Percentiles rank a stretch among this genome's conserved stretches.
Conservation (phyloP, 352 stramenopile species). For the Phytophthora pluvialis region DNA sequence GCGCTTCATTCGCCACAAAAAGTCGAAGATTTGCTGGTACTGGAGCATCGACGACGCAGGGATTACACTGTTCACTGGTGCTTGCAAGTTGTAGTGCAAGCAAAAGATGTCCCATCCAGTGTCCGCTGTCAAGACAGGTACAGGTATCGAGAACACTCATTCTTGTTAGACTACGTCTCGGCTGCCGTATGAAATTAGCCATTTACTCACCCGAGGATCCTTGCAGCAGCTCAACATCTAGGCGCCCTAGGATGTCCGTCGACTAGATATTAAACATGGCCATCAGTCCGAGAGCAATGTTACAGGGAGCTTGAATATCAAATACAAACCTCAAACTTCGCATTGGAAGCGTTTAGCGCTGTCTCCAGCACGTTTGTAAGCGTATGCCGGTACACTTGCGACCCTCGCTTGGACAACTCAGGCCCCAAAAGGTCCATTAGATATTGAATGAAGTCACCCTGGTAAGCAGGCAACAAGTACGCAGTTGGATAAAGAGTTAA, state of each 20-base stretch:
- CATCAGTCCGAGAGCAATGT: not conserved
- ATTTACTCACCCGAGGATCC: slow-evolving; percentile 57
- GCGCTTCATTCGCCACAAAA: slow-evolving; percentile 91
- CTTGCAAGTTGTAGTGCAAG: slow-evolving; percentile 89
- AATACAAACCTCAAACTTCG: slow-evolving; percentile 90
- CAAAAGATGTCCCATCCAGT: slow-evolving; percentile 96
- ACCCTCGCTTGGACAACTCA: slow-evolving; percentile 90
- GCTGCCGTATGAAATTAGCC: not conserved
- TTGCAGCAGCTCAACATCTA: slow-evolving; percentile 93
- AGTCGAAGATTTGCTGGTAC: slow-evolving; percentile 92
- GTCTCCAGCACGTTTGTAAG: slow-evolving; percentile 95
- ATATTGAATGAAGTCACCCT: slow-evolving; percentile 97
- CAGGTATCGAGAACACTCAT: not conserved
- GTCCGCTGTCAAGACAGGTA: slow-evolving; percentile 56
- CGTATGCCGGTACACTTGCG: slow-evolving; percentile 95
- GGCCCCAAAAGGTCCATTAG: slow-evolving; percentile 94
- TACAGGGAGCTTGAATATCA: not conserved
- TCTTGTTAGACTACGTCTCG: slow-evolving; percentile 2
- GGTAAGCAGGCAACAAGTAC: not conserved
- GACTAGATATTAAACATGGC: slow-evolving; percentile 44
- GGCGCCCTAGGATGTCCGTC: slow-evolving; percentile 90
- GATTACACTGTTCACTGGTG: slow-evolving; percentile 91
- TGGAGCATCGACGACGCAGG: slow-evolving; percentile 84
- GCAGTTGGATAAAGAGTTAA: not conserved
- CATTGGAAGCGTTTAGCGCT: slow-evolving; percentile 95